Conservation (phyloP, 2,329 filamentous ascomycete species). For the Fusarium cyanostomum region DNA sequence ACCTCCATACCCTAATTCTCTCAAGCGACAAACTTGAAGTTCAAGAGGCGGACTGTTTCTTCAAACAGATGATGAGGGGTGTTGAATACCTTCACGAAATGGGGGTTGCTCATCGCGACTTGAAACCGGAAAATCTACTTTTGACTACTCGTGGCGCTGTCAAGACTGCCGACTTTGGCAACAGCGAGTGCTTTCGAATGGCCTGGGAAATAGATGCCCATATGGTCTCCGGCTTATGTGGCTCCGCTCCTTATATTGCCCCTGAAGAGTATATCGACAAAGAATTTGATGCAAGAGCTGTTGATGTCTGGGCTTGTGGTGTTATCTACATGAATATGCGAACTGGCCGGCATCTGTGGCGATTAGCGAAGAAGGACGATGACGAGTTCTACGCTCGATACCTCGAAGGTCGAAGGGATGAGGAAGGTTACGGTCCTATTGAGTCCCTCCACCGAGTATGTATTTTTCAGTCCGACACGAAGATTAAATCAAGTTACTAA, state of each 20-base stretch:
- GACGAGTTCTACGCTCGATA: constrained; percentile 97
- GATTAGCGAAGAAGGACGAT: constrained; percentile 93
- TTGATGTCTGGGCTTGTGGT: constrained; percentile 97
- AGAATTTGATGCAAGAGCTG: constrained; percentile 94
- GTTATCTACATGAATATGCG: constrained; percentile 99
- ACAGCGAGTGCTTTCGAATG: constrained; percentile 99
- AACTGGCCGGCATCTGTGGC: constrained; percentile 93
- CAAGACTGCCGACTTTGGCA: constrained; percentile 98
- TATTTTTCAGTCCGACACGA: constrained; percentile 32
- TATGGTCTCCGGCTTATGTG: constrained; percentile 96
- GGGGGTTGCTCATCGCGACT: too few species aligned
- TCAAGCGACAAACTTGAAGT: constrained; percentile 91
- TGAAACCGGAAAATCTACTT: constrained; percentile 96
- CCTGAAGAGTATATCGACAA: constrained; percentile 94
- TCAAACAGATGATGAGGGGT: constrained; percentile 98
- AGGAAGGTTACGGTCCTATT: constrained; percentile 95
- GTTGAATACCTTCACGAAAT: constrained; percentile 99
- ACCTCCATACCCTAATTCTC: constrained; percentile 95
- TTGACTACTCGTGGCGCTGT: constrained; percentile 90
- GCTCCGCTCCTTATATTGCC: constrained; percentile 94
- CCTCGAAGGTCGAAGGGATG: constrained; percentile 87
- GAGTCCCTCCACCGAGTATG: constrained; percentile 93
- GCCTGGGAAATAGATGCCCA: constrained; percentile 98
- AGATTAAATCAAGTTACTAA: constrained; percentile 13
- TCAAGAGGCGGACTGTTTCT: constrained; percentile 93